These are phyloP conservation scores for Serendipita indica DNA, from an alignment of 768 basidiomycete genomes.

Conservation along the genomic window DNA sequence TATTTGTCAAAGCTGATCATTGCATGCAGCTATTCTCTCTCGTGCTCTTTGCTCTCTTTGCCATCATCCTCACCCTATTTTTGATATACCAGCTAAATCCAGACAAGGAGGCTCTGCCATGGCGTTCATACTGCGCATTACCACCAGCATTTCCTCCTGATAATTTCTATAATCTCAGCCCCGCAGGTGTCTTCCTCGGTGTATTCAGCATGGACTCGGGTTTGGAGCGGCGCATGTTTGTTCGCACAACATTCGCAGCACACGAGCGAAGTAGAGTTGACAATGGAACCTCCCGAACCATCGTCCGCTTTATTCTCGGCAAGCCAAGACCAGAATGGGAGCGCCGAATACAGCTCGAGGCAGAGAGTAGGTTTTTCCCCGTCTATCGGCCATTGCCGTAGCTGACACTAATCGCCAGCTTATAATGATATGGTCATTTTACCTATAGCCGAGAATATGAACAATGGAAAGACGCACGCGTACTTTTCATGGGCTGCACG, in stretches of 20 bases:
- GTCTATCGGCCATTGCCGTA: background rate
- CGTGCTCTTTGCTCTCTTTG: slow-evolving; percentile 65
- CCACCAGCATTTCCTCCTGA: slow-evolving; percentile 60
- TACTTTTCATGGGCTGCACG: slow-evolving; percentile 89
- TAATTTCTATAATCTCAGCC: slow-evolving; percentile 57
- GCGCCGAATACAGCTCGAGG: slow-evolving; percentile 66
- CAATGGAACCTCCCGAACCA: slow-evolving; percentile 61
- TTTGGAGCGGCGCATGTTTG: slow-evolving; percentile 71
- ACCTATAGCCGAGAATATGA: slow-evolving; percentile 88
- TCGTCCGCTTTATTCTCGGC: slow-evolving; percentile 82
- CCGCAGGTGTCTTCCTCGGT: slow-evolving; percentile 76
- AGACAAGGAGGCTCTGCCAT: slow-evolving; percentile 87
- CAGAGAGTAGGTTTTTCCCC: slow-evolving; percentile 54
- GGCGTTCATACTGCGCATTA: slow-evolving; percentile 82
- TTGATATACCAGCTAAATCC: slow-evolving; percentile 90
- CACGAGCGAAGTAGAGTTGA: slow-evolving; percentile 64
- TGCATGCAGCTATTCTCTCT: slow-evolving; percentile 43
- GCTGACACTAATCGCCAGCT: slow-evolving; percentile 28
- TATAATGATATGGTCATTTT: slow-evolving; percentile 79
- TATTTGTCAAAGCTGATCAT: background rate
- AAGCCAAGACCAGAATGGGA: slow-evolving; percentile 70
- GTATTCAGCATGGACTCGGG: slow-evolving; percentile 81
- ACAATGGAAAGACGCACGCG: slow-evolving; percentile 78
- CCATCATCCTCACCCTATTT: slow-evolving; percentile 68
- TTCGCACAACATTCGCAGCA: slow-evolving; percentile 79